Base-by-base conservation (phyloP, 2,329 filamentous ascomycete species). In the Tympanopsis confertula region DNA sequence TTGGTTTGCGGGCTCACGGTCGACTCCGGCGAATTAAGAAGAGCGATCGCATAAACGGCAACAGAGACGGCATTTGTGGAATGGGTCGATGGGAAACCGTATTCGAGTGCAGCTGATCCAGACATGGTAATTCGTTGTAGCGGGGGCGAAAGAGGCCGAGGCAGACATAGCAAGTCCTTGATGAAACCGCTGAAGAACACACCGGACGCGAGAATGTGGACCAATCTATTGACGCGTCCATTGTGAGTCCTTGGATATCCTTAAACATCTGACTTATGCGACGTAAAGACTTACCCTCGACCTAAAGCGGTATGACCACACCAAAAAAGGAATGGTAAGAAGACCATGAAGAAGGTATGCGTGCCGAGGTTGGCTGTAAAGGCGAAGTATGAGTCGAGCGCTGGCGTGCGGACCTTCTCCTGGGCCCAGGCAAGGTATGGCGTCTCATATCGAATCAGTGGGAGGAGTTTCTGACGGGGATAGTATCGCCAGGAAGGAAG, bases 291-390 rank as follows among this genome's bases (percentile, higher is more conserved):
- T 47, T 70, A 80, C 75, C 71, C 78, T 61, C 78, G 68, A 37
- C 76, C 81, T 32, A 82, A 56, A 45, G 65, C 71, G 35, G 77
- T 77, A 56, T 80, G 75, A 38, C 80, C 80, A 49, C 78, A 82
- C 81, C 80, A 86, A 59, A 84, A 84, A 42, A 83, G 65, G 39
- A 85, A 74, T 4, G 81, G 81, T 47, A 86, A 58, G 47, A 80
- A 73, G 41, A 82, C 63, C 78, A 84, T 85, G 63, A 83, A 86
- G 60, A 84, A 84, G 2, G 81, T 86, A 58, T 86, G 81, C 2
- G 80, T 86, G 38, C 80, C 74, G 37, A 85, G 65, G 50, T 85
- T 85, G 35, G 81, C 81, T 0, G 78, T 81, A 41, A 80, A 72
- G 3, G 81, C 79, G 55, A 86, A 86, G 57, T 83, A 86, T 10